Evolutionary conservation across 148 eudicot genomes (phyloP), one percentile per base, ranked within the genome.

Genomic region (Mesembryanthemum crystallinum): DNA sequence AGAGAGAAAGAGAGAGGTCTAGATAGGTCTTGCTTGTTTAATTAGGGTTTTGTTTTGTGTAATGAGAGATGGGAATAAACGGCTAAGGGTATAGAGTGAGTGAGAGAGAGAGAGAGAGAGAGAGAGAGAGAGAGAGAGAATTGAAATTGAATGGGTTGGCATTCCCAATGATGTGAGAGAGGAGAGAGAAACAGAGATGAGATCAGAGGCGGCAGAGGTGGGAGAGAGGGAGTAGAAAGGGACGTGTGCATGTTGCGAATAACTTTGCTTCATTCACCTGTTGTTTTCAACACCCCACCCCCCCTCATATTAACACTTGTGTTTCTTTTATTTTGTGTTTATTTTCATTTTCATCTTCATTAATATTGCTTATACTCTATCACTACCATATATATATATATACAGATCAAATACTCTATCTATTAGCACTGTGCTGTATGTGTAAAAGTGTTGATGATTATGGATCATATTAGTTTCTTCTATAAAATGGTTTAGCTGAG

Each of bases 161-260:
- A 85, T 80, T 80, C 83, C 83, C 83, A 61, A 80, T 8, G 64
- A 65, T 15, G 81, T 58, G 77, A 69, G 73, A 45, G 61, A 8
- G 11, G 12, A 11, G 1, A 45, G 49, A 45, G 49, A 0, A 9
- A 39, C 8, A 39, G 43, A 39, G 25, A 63, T 27, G 77, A 33
- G 74, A 59, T 78, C 51, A 73, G 87, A 81, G 79, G 89, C 91
- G 96, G 89, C 88, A 85, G 96, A 86, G 87, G 87, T 84, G 88
- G 92, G 88, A 87, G 90, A 78, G 69, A 78, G 87, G 69, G 81
- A 72, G 60, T 73, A 85, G 98, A 92, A 84, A 90, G 80, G 83
- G 98, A 92, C 96, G 81, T 85, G 80, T 92, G 92, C 96, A 86
- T 91, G 92, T 86, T 83, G 80, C 75, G 83, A 69, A 78, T 89